phyloP scores from a whole-genome alignment of 2,329 filamentous ascomycete species.

The Ophiostoma quercus region DNA sequence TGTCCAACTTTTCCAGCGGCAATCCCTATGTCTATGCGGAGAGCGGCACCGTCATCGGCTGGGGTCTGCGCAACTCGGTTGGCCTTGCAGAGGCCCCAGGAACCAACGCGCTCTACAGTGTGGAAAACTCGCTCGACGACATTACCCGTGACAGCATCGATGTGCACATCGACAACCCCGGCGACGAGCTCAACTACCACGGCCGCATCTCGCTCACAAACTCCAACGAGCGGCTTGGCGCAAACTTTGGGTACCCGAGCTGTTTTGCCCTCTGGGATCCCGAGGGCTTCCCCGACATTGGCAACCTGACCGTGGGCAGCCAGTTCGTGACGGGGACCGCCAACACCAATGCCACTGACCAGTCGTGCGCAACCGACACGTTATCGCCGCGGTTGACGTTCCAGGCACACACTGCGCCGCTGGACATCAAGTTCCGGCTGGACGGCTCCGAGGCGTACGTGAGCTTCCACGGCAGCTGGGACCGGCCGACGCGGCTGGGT shows the following conservation, averaged over 20 bases:
- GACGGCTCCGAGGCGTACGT: slow-evolving; percentile 58
- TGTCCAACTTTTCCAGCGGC: background rate
- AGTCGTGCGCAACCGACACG: background rate
- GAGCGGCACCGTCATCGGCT: slow-evolving; percentile 2
- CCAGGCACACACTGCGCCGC: background rate
- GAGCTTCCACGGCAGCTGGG: slow-evolving; percentile 66
- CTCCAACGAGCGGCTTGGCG: background rate
- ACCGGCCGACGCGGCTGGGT: slow-evolving; percentile 41
- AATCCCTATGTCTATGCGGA: background rate
- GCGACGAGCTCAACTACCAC: background rate
- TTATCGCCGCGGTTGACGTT: background rate
- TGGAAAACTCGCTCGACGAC: background rate
- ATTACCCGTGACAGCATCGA: background rate
- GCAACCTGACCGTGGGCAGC: background rate
- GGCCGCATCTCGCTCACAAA: background rate
- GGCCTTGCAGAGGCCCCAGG: background rate
- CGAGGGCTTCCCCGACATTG: background rate
- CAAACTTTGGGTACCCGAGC: background rate
- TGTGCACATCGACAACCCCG: background rate
- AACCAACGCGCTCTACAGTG: background rate
- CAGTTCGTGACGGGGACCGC: background rate
- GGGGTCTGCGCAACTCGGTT: background rate
- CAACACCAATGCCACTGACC: background rate
- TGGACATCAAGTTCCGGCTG: slow-evolving; percentile 51
- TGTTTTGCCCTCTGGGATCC: background rate